Evolutionary conservation across 2,329 filamentous ascomycete genomes (phyloP), one percentile per base, ranked within the genome.

Genomic region (Alternaria alternata): DNA sequence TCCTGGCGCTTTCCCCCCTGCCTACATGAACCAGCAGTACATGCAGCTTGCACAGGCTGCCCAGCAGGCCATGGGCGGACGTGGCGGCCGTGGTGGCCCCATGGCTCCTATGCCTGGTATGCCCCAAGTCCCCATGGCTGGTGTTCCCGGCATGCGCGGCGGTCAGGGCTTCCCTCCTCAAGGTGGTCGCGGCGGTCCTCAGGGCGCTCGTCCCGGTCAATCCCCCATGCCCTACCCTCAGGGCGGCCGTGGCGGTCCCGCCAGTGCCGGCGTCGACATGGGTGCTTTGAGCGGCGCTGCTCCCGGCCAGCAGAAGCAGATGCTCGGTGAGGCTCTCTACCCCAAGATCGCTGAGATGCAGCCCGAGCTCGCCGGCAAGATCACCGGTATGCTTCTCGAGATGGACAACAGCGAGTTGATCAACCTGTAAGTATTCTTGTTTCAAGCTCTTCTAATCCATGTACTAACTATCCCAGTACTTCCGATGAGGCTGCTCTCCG

Each of bases 341-440:
- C 95, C 95, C 78, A 99, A 98, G 91, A 98, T 99, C 76, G 89
- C 94, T 81, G 89, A 88, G 70, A 90, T 97, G 82, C 95, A 99
- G 85, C 91, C 93, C 62, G 94, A 97, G 75, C 87, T 99, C 75
- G 95, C 95, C 65, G 95, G 95, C 79, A 99, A 99, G 90, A 98
- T 99, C 81, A 99, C 95, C 64, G 95, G 95, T 83, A 99, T 99
- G 95, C 91, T 99, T 75, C 84, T 99, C 74, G 95, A 99, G 88
- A 99, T 99, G 95, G 95, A 98, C 75, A 98, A 98, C 83, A 80
- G 86, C 59, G 95, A 99, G 85, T 86, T 99, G 73, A 87, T 99
- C 78, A 92, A 92, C 83, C 88, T 99, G 92, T 97, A 90, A 92
- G 94, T 92, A 65, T 28, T 32, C 39, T 53, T 51, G 49, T 42